Evolutionary conservation across 1,139 yeast species (phyloP).

Genomic region (Spathaspora jeffriesii): DNA sequence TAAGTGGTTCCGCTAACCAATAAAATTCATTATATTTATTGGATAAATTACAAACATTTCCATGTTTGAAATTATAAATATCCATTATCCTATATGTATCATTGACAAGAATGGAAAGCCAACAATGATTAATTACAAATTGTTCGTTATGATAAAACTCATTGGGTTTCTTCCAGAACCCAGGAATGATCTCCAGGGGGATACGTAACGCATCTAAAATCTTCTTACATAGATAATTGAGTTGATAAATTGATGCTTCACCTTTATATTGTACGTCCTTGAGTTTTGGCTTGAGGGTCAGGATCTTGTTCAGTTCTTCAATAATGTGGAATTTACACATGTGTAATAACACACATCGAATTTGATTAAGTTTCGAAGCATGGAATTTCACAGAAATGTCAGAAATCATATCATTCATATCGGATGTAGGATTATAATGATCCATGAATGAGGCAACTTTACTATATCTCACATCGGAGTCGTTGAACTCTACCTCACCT

Average conservation of each 20-base stretch:
- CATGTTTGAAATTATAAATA: constrained; percentile 35
- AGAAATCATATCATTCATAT: constrained; percentile 46
- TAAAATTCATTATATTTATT: constrained; percentile 54
- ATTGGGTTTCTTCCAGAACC: constrained; percentile 81
- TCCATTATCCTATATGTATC: constrained; percentile 83
- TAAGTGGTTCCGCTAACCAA: constrained; percentile 75
- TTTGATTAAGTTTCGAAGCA: constrained; percentile 32
- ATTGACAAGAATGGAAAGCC: constrained; percentile 80
- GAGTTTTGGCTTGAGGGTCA: constrained; percentile 43
- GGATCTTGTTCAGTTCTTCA: constrained; percentile 38
- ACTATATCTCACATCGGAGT: constrained; percentile 14
- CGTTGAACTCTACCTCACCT: constrained; percentile 23
- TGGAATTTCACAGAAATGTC: constrained; percentile 45
- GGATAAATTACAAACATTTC: constrained; percentile 34
- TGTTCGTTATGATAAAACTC: constrained; percentile 52
- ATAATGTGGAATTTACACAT: constrained; percentile 39
- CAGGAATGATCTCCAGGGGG: constrained; percentile 75
- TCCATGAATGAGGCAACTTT: constrained; percentile 36
- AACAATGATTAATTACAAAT: constrained; percentile 76
- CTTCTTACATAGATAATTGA: constrained; percentile 74
- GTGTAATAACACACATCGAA: constrained; percentile 41
- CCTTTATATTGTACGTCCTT: constrained; percentile 36
- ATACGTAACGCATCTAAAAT: constrained; percentile 73
- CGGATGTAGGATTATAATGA: constrained; percentile 28
- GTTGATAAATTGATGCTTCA: constrained; percentile 64